Evolutionary conservation across 345 rosid genomes (phyloP), one percentile per base, ranked within the genome.

Genomic region (Camelina laxa): DNA sequence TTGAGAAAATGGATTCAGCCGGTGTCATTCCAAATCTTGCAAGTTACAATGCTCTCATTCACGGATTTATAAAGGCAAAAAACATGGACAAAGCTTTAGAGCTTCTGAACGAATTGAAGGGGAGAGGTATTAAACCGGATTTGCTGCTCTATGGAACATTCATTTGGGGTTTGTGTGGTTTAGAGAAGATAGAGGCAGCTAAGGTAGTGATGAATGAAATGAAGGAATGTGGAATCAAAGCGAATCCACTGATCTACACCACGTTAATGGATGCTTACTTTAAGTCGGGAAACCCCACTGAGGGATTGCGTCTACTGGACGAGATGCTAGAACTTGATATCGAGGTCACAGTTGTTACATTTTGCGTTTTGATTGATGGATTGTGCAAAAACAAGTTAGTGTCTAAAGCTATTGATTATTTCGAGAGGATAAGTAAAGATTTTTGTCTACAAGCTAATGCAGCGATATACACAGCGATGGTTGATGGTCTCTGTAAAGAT

Each of bases 401-500:
- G 42, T 82, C 82, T 35, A 89, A 80, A 70, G 96, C 92, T 7
- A 17, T 75, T 76, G 77, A 78, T 76, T 84, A 84, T 69, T 88
- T 90, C 54, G 51, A 41, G 56, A 72, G 75, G 78, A 83, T 85
- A 80, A 54, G 69, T 38, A 36, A 14, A 0, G 84, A 85, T 19
- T 83, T 82, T 66, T 75, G 79, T 73, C 38, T 90, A 78, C 79
- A 82, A 69, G 89, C 91, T 39, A 90, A 88, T 60, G 78, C 86
- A 17, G 85, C 84, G 5, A 80, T 88, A 65, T 90, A 83, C 79
- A 88, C 93, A 45, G 85, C 89, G 20, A 59, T 90, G 75, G 81
- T 90, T 74, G 96, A 90, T 60, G 93, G 89, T 65, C 87, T 90
- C 27, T 86, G 89, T 83, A 90, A 88, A 82, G 83, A 76, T 56